Base-by-base conservation (phyloP, 139 green algal genomes). In the Chara braunii region DNA sequence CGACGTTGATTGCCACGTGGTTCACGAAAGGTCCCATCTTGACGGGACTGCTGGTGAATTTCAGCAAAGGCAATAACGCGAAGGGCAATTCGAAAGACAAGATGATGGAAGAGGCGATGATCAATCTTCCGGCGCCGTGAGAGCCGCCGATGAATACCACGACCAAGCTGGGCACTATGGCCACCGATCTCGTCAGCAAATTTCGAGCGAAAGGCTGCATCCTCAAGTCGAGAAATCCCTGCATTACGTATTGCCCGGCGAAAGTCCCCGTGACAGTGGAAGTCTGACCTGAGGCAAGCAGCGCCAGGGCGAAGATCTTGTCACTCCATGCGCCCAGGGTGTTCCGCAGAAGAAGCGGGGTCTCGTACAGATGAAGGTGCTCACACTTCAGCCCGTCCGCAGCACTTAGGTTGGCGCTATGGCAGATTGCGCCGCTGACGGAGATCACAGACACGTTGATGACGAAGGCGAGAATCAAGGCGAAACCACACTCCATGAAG, bases 371-470 rank as follows among this genome's bases (percentile, higher is more conserved):
- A 36, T 60, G 35, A 23, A 77, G 34, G 33, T 69, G 26, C 3
- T 26, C 23, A 23, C 68, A 77, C 18, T 52, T 66, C 11, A 26
- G 33, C 29, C 36, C 18, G 22, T 50, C 60, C 6, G 31, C 33
- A 12, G 37, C 2, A 18, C 50, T 50, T 24, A 69, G 14, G 36
- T 31, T 22, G 1, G 24, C 14, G 4, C 22, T 3, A 37, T 14
- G 33, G 68, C 68, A 77, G 35, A 77, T 51, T 1, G 68, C 50
- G 23, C 60, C 69, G 48, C 40, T 42, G 26, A 95, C 87, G 33
- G 71, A 61, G 7, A 91, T 79, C 28, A 96, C 84, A 37, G 77
- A 86, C 32, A 90, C 75, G 75, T 96, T 96, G 79, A 96, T 95
- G 60, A 87, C 59, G 28, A 95, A 74, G 1, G 65, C 52, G 14